Evolutionary conservation across 2,329 filamentous ascomycete genomes (phyloP), one percentile per base, ranked within the genome.

Genomic region (Coleophoma crateriformis): DNA sequence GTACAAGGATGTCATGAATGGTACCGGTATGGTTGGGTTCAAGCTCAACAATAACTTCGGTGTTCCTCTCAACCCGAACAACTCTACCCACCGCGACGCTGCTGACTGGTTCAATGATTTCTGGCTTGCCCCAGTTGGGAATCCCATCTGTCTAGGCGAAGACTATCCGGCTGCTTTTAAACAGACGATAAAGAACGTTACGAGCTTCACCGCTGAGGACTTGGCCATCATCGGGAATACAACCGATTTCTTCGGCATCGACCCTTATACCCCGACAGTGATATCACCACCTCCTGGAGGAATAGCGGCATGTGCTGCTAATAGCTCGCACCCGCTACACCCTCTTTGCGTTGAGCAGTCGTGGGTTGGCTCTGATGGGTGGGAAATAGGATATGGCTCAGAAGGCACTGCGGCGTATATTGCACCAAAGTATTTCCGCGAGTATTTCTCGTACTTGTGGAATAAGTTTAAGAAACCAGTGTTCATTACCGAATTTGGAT

Each of bases 361-460:
- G 11, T 73, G 66, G 0, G 65, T 61, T 1, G 75, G 75, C 37
- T 62, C 67, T 2, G 37, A 72, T 32, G 78, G 78, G 2, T 84
- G 80, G 80, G 68, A 77, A 55, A 77, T 82, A 45, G 80, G 80
- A 17, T 80, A 81, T 53, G 68, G 71, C 12, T 79, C 76, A 2
- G 67, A 78, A 33, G 27, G 27, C 27, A 70, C 70, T 2, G 80
- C 81, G 57, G 73, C 78, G n/a, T 81, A 82, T 63, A 75, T 77
- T 33, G 77, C 81, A 0, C 81, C 80, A 0, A 71, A 69, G 2
- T 82, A 80, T 55, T 70, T 85, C n/a, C 71, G 77, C 47, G 70
- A 68, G 47, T 76, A 78, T 53, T 67, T 81, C 4, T 74, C 69
- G 54, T 84, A 82, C 57, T 64, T 85, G 2, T 79, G 74, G 69